These are phyloP conservation scores for Tubosaeta brunneosetosa DNA, from an alignment of 768 basidiomycete genomes.

Conservation along the genomic window DNA sequence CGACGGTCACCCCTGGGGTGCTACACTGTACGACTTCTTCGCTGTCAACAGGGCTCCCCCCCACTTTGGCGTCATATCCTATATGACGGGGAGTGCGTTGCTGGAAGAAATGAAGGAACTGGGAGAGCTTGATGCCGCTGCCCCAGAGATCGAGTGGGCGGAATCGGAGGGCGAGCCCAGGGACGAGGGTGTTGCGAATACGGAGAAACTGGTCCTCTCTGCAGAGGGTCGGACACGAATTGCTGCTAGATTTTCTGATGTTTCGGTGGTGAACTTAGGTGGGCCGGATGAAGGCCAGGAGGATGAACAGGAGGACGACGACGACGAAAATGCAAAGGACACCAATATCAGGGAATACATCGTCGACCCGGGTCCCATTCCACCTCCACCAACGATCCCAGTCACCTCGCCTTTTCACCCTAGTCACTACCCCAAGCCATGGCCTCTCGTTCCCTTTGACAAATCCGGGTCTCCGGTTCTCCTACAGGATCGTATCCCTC, in stretches of 20 bases:
- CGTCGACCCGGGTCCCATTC: neutral
- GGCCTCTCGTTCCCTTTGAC: constrained; percentile 39
- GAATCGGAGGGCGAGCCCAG: constrained; percentile 21
- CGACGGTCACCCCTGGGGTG: constrained; percentile 24
- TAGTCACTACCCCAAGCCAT: constrained; percentile 36
- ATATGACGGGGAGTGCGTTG: constrained; percentile 21
- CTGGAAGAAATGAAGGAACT: constrained; percentile 4
- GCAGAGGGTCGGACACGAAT: constrained; percentile 1
- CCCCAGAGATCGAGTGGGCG: constrained; percentile 20
- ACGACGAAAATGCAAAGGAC: neutral
- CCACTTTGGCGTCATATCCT: neutral
- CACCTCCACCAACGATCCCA: constrained; percentile 7
- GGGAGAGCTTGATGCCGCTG: constrained; percentile 15
- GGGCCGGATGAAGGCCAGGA: neutral
- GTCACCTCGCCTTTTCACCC: constrained; percentile 29
- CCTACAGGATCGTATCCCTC: constrained; percentile 34
- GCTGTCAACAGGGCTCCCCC: constrained; percentile 5
- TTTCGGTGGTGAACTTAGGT: neutral
- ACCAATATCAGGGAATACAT: neutral
- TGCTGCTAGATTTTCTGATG: neutral
- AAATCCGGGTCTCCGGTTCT: constrained; percentile 9
- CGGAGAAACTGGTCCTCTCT: constrained; percentile 10
- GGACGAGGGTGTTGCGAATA: constrained; percentile 13
- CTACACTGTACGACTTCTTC: constrained; percentile 26
- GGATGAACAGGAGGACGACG: neutral